phyloP scores from a whole-genome alignment of 1,284 basidiomycete species.

The Bondarzewia mesenterica region DNA sequence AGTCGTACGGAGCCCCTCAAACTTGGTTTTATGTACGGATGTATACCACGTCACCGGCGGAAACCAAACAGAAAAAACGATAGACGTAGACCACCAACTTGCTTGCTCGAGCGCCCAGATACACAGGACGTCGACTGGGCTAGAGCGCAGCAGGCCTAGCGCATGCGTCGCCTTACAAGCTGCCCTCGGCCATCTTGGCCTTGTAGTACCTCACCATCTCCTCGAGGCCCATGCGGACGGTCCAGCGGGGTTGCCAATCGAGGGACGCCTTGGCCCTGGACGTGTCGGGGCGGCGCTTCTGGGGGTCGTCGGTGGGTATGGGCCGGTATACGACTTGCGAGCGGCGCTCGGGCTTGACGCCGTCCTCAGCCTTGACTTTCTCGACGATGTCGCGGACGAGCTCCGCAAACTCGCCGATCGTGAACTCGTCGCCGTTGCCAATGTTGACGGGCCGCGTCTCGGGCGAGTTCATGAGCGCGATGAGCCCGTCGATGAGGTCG shows the following conservation, averaged over 20 bases:
- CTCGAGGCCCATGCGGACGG: conserved; percentile 81
- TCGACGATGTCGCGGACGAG: conserved; percentile 84
- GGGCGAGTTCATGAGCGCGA: conserved; percentile 87
- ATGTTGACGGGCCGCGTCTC: conserved; percentile 94
- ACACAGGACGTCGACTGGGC: too few species aligned
- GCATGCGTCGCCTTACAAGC: conserved; percentile 51
- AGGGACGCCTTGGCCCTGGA: conserved; percentile 82
- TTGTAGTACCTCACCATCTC: conserved; percentile 93
- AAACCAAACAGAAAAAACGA: background rate
- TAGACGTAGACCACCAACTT: background rate
- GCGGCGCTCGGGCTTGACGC: conserved; percentile 43
- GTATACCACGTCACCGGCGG: too few species aligned
- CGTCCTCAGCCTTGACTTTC: conserved; percentile 82
- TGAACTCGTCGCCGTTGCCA: conserved; percentile 91
- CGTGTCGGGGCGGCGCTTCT: conserved; percentile 89
- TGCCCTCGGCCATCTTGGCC: conserved; percentile 78
- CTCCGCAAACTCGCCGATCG: conserved; percentile 85
- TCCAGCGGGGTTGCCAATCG: conserved; percentile 92
- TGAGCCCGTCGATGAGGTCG: conserved; percentile 76
- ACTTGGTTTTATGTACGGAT: too few species aligned
- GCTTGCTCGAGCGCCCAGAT: too few species aligned
- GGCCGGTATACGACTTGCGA: conserved; percentile 78
- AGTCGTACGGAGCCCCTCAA: too few species aligned
- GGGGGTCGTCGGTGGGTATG: conserved; percentile 91
- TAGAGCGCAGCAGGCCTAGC: background rate